Conservation (phyloP, 352 stramenopile genomes). For the Pythium grandisporangium region DNA sequence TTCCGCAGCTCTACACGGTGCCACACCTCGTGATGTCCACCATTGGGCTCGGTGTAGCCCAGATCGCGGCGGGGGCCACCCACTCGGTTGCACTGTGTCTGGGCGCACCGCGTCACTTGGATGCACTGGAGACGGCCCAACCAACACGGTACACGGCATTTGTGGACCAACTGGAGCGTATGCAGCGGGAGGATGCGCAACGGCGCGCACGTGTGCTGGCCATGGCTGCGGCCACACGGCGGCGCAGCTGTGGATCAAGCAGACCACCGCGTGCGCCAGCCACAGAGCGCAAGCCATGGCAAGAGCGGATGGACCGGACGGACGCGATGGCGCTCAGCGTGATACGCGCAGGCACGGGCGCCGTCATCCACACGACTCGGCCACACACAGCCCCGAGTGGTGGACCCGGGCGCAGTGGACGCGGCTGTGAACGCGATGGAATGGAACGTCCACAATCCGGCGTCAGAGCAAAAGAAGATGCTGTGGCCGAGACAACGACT, state of each 20-base stretch:
- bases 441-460: no score
- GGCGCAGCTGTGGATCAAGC: no score
- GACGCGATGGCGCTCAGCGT: neutral
- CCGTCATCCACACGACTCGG: neutral
- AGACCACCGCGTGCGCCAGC: slow-evolving; percentile 25
- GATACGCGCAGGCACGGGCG: neutral
- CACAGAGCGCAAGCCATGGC: slow-evolving; percentile 17
- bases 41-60: slow-evolving; percentile 41
- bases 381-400: neutral
- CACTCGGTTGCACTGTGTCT: slow-evolving; percentile 48
- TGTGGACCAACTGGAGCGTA: slow-evolving; percentile 23
- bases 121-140: slow-evolving; percentile 33
- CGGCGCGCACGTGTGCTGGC: slow-evolving; percentile 25
- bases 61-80: slow-evolving; percentile 31
- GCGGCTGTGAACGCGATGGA: no score
- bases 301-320: slow-evolving; percentile 5
- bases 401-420: neutral
- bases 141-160: slow-evolving; percentile 31
- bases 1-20: slow-evolving; percentile 68
- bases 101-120: slow-evolving; percentile 24
- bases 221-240: no score
- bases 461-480: no score
- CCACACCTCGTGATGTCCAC: slow-evolving; percentile 53
- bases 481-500: no score
- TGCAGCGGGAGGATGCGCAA: slow-evolving; percentile 26